A percentile compares a stretch with the other conserved stretches of the same genome.
Evolutionary conservation across 2,329 filamentous ascomycete species (phyloP).

Genomic region (Nemania sp.): DNA sequence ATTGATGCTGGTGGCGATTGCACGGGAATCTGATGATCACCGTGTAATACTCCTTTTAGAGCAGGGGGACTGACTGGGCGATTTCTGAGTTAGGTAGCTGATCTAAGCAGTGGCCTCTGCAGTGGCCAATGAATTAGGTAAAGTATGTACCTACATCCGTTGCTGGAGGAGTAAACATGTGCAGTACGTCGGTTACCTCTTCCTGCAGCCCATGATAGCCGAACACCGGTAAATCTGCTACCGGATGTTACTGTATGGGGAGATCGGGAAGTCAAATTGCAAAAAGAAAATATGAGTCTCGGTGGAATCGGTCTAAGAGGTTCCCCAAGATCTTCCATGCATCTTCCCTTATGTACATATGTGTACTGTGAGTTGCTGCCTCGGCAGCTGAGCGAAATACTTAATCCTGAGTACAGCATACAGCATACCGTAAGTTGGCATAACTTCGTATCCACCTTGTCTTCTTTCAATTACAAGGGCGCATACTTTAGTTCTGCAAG

Average conservation of each 20-base stretch:
- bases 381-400: neutral
- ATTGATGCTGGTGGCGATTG: slow-evolving; percentile 1
- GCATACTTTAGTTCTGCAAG: neutral
- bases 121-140: neutral
- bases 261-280: neutral
- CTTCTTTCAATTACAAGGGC: neutral
- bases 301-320: slow-evolving; percentile 7
- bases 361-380: neutral
- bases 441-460: neutral
- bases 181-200: no score
- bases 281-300: neutral
- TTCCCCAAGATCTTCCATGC: neutral
- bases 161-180: neutral
- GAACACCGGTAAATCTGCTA: no score
- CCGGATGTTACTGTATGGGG: no score
- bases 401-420: neutral
- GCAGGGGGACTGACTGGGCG: neutral
- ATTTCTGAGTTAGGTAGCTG: neutral
- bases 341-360: neutral
- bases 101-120: neutral
- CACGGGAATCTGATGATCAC: neutral
- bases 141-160: no score
- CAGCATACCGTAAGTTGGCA: neutral
- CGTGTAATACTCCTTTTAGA: neutral
- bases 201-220: no score